Evolutionary conservation across 2,329 filamentous ascomycete genomes (phyloP).

Genomic region (Exophiala mesophila): DNA sequence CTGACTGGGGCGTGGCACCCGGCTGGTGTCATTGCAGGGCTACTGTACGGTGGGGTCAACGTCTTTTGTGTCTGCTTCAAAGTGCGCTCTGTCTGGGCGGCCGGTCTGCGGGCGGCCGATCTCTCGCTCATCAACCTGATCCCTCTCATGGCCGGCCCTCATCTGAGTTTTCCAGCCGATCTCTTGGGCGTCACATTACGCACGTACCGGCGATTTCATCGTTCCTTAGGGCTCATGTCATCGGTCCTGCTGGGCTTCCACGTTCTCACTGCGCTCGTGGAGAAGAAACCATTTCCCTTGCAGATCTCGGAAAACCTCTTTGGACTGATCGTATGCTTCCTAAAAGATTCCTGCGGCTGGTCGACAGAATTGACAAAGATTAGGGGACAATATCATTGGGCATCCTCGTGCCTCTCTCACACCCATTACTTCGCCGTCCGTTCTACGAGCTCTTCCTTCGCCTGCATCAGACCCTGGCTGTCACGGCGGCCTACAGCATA

Average conservation of each 20-base stretch:
- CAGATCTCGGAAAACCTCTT: conserved; percentile 1
- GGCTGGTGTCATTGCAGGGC: not conserved
- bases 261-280: no score
- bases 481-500: not conserved
- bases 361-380: no score
- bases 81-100: not conserved
- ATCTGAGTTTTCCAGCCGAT: conserved; percentile 2
- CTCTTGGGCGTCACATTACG: not conserved
- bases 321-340: not conserved
- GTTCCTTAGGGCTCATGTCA: not conserved
- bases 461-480: not conserved
- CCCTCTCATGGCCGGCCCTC: conserved; percentile 1
- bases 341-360: no score
- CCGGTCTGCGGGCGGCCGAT: conserved; percentile 1
- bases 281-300: no score
- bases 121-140: conserved; percentile 1
- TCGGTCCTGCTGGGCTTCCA: not conserved
- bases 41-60: conserved; percentile 2
- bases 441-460: conserved; percentile 5
- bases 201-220: not conserved
- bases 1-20: conserved; percentile 1
- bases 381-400: no score
- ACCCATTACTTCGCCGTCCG: no score
- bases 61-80: conserved; percentile 1
- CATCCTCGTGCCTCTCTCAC: no score